phyloP scores from a whole-genome alignment of 2,329 filamentous ascomycete species.

The Neofusicoccum umdonicola region DNA sequence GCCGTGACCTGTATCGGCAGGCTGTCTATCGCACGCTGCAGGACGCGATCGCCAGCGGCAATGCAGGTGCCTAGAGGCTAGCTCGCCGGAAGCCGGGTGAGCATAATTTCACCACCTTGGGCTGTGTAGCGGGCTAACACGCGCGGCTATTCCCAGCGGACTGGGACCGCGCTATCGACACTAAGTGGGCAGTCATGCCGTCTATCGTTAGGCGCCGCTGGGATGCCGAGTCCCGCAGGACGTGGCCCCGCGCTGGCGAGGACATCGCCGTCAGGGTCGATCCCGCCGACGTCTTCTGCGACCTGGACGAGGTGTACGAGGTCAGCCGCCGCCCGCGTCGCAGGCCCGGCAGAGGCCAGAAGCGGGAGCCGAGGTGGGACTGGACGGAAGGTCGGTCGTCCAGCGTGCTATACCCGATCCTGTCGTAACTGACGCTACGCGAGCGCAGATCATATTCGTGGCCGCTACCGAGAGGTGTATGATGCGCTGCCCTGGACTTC shows the following conservation, averaged over 20 bases:
- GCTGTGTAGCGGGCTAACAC: neutral
- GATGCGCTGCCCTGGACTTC: neutral
- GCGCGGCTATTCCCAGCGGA: neutral
- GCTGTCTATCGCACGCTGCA: neutral
- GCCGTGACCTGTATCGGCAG: neutral
- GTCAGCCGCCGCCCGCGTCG: neutral
- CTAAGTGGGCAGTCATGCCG: neutral
- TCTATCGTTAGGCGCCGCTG: constrained; percentile 2
- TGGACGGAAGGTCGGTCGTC: neutral
- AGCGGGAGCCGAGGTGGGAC: neutral
- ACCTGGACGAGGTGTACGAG: constrained; percentile 3
- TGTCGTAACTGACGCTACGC: neutral
- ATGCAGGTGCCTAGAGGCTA: neutral
- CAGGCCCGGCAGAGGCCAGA: neutral
- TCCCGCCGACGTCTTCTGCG: constrained; percentile 2
- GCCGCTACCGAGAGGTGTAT: neutral
- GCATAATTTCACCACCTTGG: neutral
- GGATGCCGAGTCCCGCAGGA: neutral
- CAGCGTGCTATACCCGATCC: neutral
- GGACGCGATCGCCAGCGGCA: too few species aligned
- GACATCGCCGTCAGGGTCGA: neutral
- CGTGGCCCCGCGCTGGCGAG: neutral
- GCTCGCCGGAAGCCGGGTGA: neutral
- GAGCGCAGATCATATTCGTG: neutral
- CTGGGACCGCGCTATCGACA: neutral